Evolutionary conservation across 179 eudicot genomes (phyloP).

Genomic region (Spinacia oleracea): DNA sequence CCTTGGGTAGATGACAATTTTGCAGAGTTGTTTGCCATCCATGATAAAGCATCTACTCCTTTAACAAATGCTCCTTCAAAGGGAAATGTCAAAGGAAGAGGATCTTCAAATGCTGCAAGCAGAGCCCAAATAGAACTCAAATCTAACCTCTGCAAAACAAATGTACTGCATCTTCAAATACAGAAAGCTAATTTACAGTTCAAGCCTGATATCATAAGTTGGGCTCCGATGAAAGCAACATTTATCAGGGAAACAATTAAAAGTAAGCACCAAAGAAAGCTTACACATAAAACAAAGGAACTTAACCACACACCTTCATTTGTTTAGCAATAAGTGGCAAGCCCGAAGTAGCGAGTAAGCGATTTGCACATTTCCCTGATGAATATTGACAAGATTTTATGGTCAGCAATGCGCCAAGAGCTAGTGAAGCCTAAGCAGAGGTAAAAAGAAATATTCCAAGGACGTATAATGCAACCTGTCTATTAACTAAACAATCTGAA

Average conservation of each 20-base stretch:
- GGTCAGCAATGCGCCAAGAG: constrained; percentile 7
- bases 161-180: constrained; percentile 16
- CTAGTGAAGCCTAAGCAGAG: constrained; percentile 7
- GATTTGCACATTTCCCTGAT: constrained; percentile 96
- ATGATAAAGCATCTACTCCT: constrained; percentile 84
- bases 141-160: constrained; percentile 61
- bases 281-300: not conserved
- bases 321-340: constrained; percentile 91
- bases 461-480: not conserved
- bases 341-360: constrained; percentile 84
- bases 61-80: constrained; percentile 94
- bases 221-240: not conserved
- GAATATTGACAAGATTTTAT: constrained; percentile 3
- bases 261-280: not conserved
- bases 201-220: not conserved
- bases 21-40: constrained; percentile 89
- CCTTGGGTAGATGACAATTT: constrained; percentile 48
- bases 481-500: constrained; percentile 5
- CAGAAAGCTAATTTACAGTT: not conserved
- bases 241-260: not conserved
- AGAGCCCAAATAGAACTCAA: constrained; percentile 96
- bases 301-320: constrained; percentile 66
- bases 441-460: not conserved
- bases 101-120: constrained; percentile 92
- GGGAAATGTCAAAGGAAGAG: constrained; percentile 68